These are phyloP conservation scores for Nannochloris sp. DNA, from an alignment of 139 green algal species.

Conservation along the genomic window DNA sequence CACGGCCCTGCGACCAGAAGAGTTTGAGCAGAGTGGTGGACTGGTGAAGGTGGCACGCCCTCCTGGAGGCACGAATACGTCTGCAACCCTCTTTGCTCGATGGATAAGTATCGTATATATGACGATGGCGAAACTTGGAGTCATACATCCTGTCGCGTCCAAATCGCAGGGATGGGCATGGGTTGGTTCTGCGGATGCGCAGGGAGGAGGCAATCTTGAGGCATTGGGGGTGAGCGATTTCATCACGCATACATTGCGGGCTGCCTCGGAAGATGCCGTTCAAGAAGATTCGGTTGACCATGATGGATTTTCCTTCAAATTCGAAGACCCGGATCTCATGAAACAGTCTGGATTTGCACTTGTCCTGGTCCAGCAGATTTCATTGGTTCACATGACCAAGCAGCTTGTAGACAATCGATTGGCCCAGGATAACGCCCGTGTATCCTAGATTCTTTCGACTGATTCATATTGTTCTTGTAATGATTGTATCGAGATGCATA, in stretches of 20 bases:
- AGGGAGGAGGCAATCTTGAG: constrained; percentile 6
- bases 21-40: constrained; percentile 21
- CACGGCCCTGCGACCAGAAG: constrained; percentile 22
- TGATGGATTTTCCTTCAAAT: constrained; percentile 6
- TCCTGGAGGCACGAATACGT: constrained; percentile 2
- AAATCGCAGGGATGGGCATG: constrained; percentile 22
- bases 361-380: constrained; percentile 26
- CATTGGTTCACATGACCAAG: constrained; percentile 6
- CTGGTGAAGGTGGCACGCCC: constrained; percentile 3
- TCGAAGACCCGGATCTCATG: constrained; percentile 25
- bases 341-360: constrained; percentile 16
- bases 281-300: background rate
- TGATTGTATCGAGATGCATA: too few relatives aligned
- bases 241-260: constrained; percentile 21
- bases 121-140: constrained; percentile 52
- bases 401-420: background rate
- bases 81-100: constrained; percentile 11
- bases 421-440: too few relatives aligned
- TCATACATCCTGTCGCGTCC: constrained; percentile 39
- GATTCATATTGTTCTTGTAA: too few relatives aligned
- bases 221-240: constrained; percentile 30
- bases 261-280: background rate
- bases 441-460: too few relatives aligned
- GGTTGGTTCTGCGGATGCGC: constrained; percentile 14
- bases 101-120: constrained; percentile 53